Evolutionary conservation across 2,329 filamentous ascomycete species (phyloP).

Genomic region (Lachnellula suecica): DNA sequence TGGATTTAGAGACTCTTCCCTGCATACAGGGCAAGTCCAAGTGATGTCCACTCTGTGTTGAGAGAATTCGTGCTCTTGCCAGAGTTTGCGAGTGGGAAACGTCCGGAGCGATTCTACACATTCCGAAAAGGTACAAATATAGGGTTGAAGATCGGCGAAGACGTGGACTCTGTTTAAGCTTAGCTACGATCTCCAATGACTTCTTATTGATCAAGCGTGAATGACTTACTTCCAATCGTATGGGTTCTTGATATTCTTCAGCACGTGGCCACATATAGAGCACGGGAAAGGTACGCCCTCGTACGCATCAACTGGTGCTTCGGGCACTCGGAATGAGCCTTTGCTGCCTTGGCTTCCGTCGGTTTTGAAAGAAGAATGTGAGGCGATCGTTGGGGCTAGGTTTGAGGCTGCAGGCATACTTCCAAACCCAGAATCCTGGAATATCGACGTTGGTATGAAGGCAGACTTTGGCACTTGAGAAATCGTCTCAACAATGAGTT

Average conservation of each 20-base stretch:
- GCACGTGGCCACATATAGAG: slow-evolving; percentile 1
- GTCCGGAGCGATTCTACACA: background rate
- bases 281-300: background rate
- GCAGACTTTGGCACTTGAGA: background rate
- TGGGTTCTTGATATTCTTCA: background rate
- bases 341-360: background rate
- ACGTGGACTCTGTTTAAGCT: slow-evolving; percentile 1
- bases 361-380: slow-evolving; percentile 2
- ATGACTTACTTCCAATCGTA: slow-evolving; percentile 8
- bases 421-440: slow-evolving; percentile 7
- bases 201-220: background rate
- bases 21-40: background rate
- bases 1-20: background rate
- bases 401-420: background rate
- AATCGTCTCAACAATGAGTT: background rate
- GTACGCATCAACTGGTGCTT: slow-evolving; percentile 1
- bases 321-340: background rate
- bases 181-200: background rate
- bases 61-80: slow-evolving; percentile 6
- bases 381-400: background rate
- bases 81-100: slow-evolving; percentile 4
- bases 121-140: slow-evolving; percentile 5
- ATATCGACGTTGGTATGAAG: slow-evolving; percentile 1
- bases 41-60: background rate
- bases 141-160: slow-evolving; percentile 5